Conservation (phyloP, 2,329 filamentous ascomycete genomes). For the Aureobasidium lini region DNA sequence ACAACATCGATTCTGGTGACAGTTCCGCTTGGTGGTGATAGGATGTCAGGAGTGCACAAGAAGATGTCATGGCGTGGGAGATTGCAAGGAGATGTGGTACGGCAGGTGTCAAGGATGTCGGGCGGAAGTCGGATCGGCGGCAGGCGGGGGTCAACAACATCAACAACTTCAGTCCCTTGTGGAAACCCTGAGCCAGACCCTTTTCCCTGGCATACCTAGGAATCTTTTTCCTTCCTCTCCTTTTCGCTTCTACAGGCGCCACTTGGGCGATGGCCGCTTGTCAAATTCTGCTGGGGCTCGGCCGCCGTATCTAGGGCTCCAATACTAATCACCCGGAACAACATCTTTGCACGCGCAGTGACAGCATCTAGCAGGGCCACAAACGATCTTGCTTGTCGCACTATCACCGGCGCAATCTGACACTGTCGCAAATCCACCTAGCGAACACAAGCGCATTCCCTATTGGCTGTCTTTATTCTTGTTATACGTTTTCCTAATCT, state of each 20-base stretch:
- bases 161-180: not conserved
- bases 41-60: no score
- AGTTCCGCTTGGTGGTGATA: not conserved
- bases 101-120: not conserved
- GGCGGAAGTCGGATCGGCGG: not conserved
- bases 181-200: not conserved
- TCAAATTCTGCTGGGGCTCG: conserved; percentile 1
- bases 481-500: not conserved
- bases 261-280: conserved; percentile 9
- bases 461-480: not conserved
- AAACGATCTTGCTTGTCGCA: conserved; percentile 5
- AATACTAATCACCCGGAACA: not conserved
- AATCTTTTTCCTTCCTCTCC: not conserved
- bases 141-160: conserved; percentile 2
- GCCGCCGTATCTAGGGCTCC: not conserved
- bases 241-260: conserved; percentile 3
- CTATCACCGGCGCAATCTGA: not conserved
- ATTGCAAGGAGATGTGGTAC: not conserved
- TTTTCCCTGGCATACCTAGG: not conserved
- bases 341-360: not conserved
- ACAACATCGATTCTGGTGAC: not conserved
- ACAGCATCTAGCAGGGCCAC: not conserved
- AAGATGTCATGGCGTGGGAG: not conserved
- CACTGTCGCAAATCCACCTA: not conserved
- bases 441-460: not conserved